Evolutionary conservation across 345 rosid species (phyloP).

Genomic region (Eutrema japonicum): DNA sequence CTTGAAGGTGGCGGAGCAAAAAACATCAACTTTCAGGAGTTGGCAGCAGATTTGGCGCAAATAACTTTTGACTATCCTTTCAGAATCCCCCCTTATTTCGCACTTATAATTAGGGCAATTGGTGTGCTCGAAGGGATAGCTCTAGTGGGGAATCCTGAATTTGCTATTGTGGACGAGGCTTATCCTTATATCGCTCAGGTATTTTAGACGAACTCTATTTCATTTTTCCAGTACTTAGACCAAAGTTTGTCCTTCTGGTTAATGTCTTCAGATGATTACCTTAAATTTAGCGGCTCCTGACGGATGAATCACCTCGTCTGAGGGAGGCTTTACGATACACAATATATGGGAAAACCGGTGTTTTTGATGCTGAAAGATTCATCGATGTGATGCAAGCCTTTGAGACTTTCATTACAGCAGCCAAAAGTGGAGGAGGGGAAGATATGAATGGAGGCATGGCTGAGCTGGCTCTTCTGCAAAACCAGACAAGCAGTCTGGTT

Average conservation of each 20-base stretch:
- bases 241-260: neutral
- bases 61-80: conserved; percentile 98
- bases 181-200: conserved; percentile 98
- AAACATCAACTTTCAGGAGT: conserved; percentile 88
- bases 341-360: conserved; percentile 87
- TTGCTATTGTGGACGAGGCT: conserved; percentile 95
- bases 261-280: conserved; percentile 21
- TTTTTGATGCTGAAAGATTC: conserved; percentile 97
- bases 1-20: conserved; percentile 99
- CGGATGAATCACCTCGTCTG: conserved; percentile 88
- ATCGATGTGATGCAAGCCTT: conserved; percentile 99
- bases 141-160: conserved; percentile 91
- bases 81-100: conserved; percentile 96
- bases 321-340: conserved; percentile 87
- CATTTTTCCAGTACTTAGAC: neutral
- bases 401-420: conserved; percentile 89
- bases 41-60: conserved; percentile 95
- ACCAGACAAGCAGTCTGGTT: conserved; percentile 41
- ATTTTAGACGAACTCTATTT: conserved; percentile 25
- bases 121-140: conserved; percentile 98
- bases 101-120: conserved; percentile 94
- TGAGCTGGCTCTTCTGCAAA: conserved; percentile 74
- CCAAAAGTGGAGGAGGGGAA: conserved; percentile 99
- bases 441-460: conserved; percentile 87
- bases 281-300: conserved; percentile 74